Conservation (phyloP, 2,329 filamentous ascomycete species). For the Zasmidium cellare region DNA sequence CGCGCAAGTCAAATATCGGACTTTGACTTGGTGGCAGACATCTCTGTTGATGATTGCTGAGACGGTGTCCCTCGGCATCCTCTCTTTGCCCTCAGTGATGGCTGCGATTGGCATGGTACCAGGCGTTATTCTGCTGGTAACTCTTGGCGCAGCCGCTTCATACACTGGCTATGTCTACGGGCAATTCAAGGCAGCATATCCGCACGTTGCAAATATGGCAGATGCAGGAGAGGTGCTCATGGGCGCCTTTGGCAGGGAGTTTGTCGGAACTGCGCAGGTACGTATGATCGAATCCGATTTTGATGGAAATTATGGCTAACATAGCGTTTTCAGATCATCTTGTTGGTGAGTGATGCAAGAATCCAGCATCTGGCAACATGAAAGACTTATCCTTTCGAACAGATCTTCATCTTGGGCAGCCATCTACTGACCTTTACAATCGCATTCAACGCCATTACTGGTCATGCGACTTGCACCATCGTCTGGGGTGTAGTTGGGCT, state of each 20-base stretch:
- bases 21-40: constrained; percentile 49
- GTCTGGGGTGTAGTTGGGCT: constrained; percentile 62
- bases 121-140: constrained; percentile 55
- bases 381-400: constrained; percentile 20
- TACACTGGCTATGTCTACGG: constrained; percentile 63
- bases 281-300: constrained; percentile 48
- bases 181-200: constrained; percentile 57
- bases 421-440: constrained; percentile 70
- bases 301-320: constrained; percentile 3
- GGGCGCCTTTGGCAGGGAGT: constrained; percentile 61
- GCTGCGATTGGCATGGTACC: constrained; percentile 54
- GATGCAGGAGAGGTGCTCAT: constrained; percentile 65
- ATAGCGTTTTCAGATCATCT: constrained; percentile 5
- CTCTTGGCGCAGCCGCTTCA: constrained; percentile 56
- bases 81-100: constrained; percentile 55
- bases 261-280: constrained; percentile 64
- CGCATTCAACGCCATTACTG: constrained; percentile 65
- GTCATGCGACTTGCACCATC: constrained; percentile 64
- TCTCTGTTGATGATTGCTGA: constrained; percentile 55
- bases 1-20: constrained; percentile 50
- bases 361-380: not conserved
- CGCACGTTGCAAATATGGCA: constrained; percentile 56
- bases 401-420: constrained; percentile 68
- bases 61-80: constrained; percentile 59
- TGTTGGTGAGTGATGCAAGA: not conserved